A percentile compares a stretch with the other conserved stretches of the same genome.
Conservation (phyloP, 106 monocot species). For the Dendrobium nobile region DNA sequence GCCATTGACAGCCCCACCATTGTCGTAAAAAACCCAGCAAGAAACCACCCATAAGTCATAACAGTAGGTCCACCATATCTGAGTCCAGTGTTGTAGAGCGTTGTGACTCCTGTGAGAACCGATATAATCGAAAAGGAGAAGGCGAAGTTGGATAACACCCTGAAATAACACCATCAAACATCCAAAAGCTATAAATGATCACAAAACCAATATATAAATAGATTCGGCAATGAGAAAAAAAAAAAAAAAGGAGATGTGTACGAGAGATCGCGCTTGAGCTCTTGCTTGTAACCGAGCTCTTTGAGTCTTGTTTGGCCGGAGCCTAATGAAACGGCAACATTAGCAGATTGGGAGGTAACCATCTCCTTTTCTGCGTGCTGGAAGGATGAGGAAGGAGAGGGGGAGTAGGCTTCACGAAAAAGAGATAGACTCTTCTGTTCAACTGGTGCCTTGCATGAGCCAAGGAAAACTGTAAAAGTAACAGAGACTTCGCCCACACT, state of each 20-base stretch:
- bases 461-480: too few relatives aligned
- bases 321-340: slow-evolving; percentile 5
- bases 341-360: neutral
- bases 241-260: slow-evolving; percentile 7
- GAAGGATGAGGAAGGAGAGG: neutral
- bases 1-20: slow-evolving; percentile 73
- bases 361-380: neutral
- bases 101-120: slow-evolving; percentile 79
- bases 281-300: slow-evolving; percentile 90
- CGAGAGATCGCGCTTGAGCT: slow-evolving; percentile 92
- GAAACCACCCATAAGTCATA: slow-evolving; percentile 74
- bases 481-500: too few relatives aligned
- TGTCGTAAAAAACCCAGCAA: slow-evolving; percentile 65
- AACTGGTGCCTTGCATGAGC: too few relatives aligned
- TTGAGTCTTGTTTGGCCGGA: slow-evolving; percentile 54
- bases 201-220: neutral
- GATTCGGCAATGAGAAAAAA: neutral
- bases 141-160: slow-evolving; percentile 72
- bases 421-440: too few relatives aligned
- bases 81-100: slow-evolving; percentile 79
- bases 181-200: neutral
- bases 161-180: slow-evolving; percentile 11
- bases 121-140: slow-evolving; percentile 93
- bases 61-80: slow-evolving; percentile 50
- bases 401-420: neutral